Evolutionary conservation across 139 green algal species (phyloP).

Genomic region (Tetradesmus obliquus): DNA sequence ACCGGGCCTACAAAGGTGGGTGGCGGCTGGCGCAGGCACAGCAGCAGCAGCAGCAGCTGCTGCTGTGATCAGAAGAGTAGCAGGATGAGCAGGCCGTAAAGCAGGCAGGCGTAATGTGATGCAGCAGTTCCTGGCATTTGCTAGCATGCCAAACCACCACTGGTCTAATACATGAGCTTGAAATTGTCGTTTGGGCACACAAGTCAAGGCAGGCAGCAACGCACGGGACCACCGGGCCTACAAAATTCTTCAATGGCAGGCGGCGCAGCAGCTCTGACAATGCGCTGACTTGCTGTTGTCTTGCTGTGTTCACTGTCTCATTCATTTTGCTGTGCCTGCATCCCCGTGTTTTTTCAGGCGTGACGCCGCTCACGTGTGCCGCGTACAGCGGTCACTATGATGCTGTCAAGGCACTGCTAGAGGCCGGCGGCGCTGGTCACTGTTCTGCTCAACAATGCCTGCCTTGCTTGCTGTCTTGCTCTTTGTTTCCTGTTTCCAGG

Average conservation of each 20-base stretch:
- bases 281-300: too few relatives aligned
- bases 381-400: conserved; percentile 22
- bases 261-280: too few relatives aligned
- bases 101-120: too few relatives aligned
- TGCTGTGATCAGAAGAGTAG: not conserved
- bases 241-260: not conserved
- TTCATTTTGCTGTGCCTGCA: not conserved
- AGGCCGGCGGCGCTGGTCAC: not conserved
- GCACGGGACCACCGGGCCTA: conserved; percentile 29
- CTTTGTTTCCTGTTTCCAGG: too few relatives aligned
- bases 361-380: conserved; percentile 24
- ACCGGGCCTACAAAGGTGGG: conserved; percentile 43
- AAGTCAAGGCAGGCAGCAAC: not conserved
- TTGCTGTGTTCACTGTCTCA: too few relatives aligned
- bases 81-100: not conserved
- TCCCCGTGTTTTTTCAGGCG: not conserved
- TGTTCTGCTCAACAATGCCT: too few relatives aligned
- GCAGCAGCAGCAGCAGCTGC: not conserved
- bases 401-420: conserved; percentile 3
- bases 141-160: too few relatives aligned
- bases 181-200: too few relatives aligned
- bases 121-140: too few relatives aligned
- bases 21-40: not conserved
- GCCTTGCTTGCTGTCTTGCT: too few relatives aligned
- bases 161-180: too few relatives aligned